These are phyloP conservation scores for Ophiostoma perfectum DNA, from an alignment of 2,329 filamentous ascomycete genomes.

Conservation along the genomic window DNA sequence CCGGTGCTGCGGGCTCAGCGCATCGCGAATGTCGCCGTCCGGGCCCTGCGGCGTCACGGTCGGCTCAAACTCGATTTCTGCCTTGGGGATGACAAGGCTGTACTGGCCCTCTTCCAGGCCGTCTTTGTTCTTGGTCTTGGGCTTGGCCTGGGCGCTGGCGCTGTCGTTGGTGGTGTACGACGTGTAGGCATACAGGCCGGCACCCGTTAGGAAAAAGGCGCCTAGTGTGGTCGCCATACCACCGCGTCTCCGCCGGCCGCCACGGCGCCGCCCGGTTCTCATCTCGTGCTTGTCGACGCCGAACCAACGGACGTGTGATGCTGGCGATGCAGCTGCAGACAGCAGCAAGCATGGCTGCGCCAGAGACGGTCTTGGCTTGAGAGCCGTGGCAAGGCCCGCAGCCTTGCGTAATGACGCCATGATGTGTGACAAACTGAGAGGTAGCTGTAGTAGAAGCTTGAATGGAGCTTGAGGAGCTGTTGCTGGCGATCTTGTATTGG, in stretches of 20 bases:
- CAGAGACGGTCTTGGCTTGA: constrained; percentile 11
- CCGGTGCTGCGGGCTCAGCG: constrained; percentile 81
- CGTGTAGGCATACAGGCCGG: constrained; percentile 25
- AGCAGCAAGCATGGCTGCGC: background rate
- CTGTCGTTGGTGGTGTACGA: background rate
- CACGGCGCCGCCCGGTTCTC: background rate
- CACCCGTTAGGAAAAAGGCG: constrained; percentile 25
- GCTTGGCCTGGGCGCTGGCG: background rate
- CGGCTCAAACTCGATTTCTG: constrained; percentile 64
- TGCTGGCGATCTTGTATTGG: background rate
- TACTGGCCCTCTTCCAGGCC: constrained; percentile 7
- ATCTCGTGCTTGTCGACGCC: constrained; percentile 10
- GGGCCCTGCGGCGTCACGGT: constrained; percentile 45
- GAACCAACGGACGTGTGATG: constrained; percentile 16
- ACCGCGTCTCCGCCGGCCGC: constrained; percentile 15
- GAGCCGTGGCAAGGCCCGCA: background rate
- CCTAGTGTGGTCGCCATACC: constrained; percentile 20
- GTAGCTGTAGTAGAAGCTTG: background rate
- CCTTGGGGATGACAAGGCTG: constrained; percentile 30
- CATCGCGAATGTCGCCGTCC: constrained; percentile 66
- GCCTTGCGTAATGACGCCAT: constrained; percentile 24
- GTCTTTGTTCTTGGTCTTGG: constrained; percentile 8
- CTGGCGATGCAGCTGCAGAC: background rate
- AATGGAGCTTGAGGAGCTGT: background rate
- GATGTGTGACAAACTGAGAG: background rate